Percentiles rank a stretch among this genome's conserved stretches.
phyloP scores from a whole-genome alignment of 805 yeast species.

The Komagataella populi region DNA sequence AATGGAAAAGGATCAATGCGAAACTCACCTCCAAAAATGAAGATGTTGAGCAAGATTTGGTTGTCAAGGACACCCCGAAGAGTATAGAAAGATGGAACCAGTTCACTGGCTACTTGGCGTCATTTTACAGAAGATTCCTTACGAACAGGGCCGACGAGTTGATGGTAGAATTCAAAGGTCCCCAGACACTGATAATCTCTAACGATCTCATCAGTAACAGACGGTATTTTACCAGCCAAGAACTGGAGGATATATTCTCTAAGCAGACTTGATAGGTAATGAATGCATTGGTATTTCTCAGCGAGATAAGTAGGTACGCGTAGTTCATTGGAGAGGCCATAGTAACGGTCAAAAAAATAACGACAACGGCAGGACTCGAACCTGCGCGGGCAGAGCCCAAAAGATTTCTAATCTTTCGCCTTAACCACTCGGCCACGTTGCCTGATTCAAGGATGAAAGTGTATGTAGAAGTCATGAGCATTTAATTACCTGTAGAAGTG shows the following conservation, averaged over 20 bases:
- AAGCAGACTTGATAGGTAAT: background rate
- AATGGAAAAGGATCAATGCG: background rate
- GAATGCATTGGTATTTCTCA: too few species aligned
- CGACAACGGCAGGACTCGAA: conserved; percentile 6
- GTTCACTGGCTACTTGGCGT: background rate
- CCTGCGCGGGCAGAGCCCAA: conserved; percentile 6
- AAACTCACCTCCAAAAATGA: background rate
- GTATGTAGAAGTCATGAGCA: background rate
- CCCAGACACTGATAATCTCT: conserved; percentile 15
- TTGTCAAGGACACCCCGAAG: background rate
- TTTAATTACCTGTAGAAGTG: too few species aligned
- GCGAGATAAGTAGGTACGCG: too few species aligned
- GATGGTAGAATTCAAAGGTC: conserved; percentile 16
- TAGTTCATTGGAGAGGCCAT: background rate
- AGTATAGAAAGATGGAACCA: background rate
- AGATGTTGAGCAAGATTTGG: background rate
- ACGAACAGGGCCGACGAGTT: conserved; percentile 5
- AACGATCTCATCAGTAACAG: conserved; percentile 4
- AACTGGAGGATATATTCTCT: background rate
- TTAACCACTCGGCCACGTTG: conserved; percentile 51
- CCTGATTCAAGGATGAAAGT: conserved; percentile 5
- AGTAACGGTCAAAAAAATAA: background rate
- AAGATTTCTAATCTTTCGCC: conserved; percentile 49
- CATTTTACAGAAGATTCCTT: background rate
- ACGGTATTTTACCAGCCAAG: background rate